Base-by-base conservation (phyloP, 2,329 filamentous ascomycete species). In the Emergomyces orientalis region DNA sequence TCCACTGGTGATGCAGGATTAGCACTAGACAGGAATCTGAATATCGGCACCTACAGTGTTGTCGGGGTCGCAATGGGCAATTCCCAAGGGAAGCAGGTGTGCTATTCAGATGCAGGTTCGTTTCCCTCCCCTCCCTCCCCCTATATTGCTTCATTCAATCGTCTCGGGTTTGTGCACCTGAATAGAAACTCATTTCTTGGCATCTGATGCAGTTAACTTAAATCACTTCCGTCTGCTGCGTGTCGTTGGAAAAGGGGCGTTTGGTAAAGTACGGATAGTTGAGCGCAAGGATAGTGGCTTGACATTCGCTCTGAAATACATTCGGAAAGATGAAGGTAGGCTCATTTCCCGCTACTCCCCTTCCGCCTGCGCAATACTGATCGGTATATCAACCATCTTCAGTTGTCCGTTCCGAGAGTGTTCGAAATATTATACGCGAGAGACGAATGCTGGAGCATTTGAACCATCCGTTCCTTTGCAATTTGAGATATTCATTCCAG, bases 211-310 rank as follows among this genome's bases (percentile, higher is more conserved):
- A 96, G 94, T 96, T 70, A 97, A 93, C 76, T 87, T 99, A 70
- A 97, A 97, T 73, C 94, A 99, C 78, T 99, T 99, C 77, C 90
- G 93, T 68, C 83, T 99, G 62, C 81, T 97, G 68, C 88, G 94
- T 73, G 94, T 99, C 67, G 94, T 99, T 69, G 94, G 94, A 68
- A 95, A 96, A 77, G 94, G 94, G 71, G 94, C 94, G 63, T 99
- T 99, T 80, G 94, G 94, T 72, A 99, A 99, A 79, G 94, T 99
- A 65, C 89, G 94, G 72, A 99, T 99, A 69, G 94, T 99, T 73
- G 94, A 99, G 82, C 86, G 92, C 69, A 97, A 97, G 78, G 94
- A 99, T 74, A 96, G 91, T 1, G 88, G 87, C 63, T 79, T 97
- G 71, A 93, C 92, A 2, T 99, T 99, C 77, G 94, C 94, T 54